phyloP scores from a whole-genome alignment of 2,329 filamentous ascomycete genomes.

The Colletotrichum liriopes region DNA sequence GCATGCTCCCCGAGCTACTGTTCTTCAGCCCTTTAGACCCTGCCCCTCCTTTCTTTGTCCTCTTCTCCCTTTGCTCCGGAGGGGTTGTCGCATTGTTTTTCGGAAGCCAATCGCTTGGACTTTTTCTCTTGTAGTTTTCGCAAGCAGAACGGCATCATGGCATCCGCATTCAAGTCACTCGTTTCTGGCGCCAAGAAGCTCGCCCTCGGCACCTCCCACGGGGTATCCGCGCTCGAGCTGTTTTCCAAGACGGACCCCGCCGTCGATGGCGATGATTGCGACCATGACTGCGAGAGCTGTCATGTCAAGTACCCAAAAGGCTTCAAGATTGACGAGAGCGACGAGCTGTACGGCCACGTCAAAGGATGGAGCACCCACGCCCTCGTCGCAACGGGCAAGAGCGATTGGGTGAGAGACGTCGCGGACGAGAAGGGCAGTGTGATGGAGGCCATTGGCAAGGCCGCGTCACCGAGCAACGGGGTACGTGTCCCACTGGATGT shows the following conservation, averaged over 20 bases:
- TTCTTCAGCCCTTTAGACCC: slow-evolving; percentile 1
- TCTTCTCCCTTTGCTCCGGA: background rate
- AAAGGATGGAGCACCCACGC: slow-evolving; percentile 92
- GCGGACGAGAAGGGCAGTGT: slow-evolving; percentile 89
- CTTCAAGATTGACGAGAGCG: slow-evolving; percentile 82
- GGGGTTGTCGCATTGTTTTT: background rate
- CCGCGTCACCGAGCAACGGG: slow-evolving; percentile 75
- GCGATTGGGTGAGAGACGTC: slow-evolving; percentile 93
- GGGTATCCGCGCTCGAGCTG: slow-evolving; percentile 60
- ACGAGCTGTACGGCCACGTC: slow-evolving; percentile 87
- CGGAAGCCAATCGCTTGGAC: background rate
- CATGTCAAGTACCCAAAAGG: slow-evolving; percentile 80
- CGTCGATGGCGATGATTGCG: slow-evolving; percentile 89
- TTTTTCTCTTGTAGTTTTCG: too few species aligned
- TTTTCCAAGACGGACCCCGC: slow-evolving; percentile 83
- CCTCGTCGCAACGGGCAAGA: slow-evolving; percentile 94
- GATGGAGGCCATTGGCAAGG: slow-evolving; percentile 80
- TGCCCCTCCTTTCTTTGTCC: background rate
- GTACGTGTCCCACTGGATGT: slow-evolving; percentile 60
- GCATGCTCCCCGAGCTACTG: slow-evolving; percentile 4
- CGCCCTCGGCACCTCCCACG: slow-evolving; percentile 49
- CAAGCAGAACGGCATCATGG: slow-evolving; percentile 52
- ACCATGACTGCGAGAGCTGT: slow-evolving; percentile 89
- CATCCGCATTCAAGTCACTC: slow-evolving; percentile 59
- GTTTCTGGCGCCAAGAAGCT: slow-evolving; percentile 56